Base-by-base conservation (phyloP, 352 stramenopile species). In the Globisporangium canariense region DNA sequence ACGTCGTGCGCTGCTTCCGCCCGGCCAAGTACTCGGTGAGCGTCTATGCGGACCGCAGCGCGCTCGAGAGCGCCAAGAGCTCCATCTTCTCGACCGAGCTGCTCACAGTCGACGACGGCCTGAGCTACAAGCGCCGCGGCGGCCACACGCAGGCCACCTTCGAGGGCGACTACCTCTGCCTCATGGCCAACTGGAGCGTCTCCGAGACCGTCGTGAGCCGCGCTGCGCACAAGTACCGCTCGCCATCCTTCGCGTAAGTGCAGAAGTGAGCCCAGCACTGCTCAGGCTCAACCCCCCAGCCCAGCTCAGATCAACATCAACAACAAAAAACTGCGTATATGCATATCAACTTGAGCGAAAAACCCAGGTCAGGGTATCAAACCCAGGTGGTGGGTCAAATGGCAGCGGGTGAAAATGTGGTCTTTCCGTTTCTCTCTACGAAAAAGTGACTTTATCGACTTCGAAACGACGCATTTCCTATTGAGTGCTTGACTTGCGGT, bases 1-100 rank as follows among this genome's bases (percentile, higher is more conserved):
- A 99, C 71, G 97, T 99, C n/a, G 80, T 99, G 51, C 81, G 87
- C 50, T 98, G 97, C 67, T 99, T 99, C 75, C 88, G 92, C 60
- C 98, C 98, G 9, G 93, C 95, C 71, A 93, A 97, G 60, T 99
- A 99, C 79, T 96, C 98, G 32, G 93, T 99, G 60, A 99, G 96
- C 28, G 90, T 99, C 50, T 99, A 99, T 80, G 97, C 97, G 2
- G 97, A 93, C 50, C 77, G 82, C 57, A 83, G 88, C 57, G 79
- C 83, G 20, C 73, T 91, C 20, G 81, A 91, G 67, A 71, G 73
- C 9, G 70, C 69, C 62, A 92, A 92, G 62, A 78, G 73, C 67
- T 77, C 84, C 65, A 88, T 94, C 71, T 94, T 94, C 60, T 67
- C 77, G 4, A 86, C 81, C 47, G 82, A 93, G 56, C 58, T 87